Percentiles rank a stretch among this genome's conserved stretches.
These are phyloP conservation scores for Benincasa hispida DNA, from an alignment of 306 rosid genomes.

Conservation along the genomic window DNA sequence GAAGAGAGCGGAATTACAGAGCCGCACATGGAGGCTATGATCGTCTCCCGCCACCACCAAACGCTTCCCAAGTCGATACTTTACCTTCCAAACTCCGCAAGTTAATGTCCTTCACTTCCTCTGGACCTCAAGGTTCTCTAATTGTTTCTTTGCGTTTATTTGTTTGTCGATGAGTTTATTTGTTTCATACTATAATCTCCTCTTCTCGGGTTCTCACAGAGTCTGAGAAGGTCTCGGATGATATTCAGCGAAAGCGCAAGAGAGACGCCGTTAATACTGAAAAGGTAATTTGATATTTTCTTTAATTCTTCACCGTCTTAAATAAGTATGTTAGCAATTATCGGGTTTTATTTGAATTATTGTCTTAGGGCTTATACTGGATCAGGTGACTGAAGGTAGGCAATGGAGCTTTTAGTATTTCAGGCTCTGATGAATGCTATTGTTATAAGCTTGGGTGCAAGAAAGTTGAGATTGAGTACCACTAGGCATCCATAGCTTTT, in stretches of 20 bases:
- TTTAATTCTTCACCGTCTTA: neutral
- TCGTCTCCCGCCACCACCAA: constrained; percentile 87
- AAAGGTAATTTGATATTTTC: constrained; percentile 14
- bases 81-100: constrained; percentile 67
- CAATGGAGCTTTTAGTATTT: neutral
- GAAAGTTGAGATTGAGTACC: neutral
- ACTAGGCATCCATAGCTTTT: neutral
- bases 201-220: constrained; percentile 21
- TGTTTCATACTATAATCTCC: neutral
- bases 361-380: neutral
- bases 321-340: neutral
- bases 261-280: constrained; percentile 11
- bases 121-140: constrained; percentile 25
- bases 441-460: neutral
- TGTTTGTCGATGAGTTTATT: neutral
- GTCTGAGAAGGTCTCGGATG: constrained; percentile 17
- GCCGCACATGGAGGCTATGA: constrained; percentile 68
- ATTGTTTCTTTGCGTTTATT: neutral
- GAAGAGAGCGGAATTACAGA: constrained; percentile 78
- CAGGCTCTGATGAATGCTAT: neutral
- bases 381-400: neutral
- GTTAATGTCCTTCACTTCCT: constrained; percentile 41
- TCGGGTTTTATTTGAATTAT: neutral
- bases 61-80: constrained; percentile 36
- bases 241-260: constrained; percentile 15